Base-by-base conservation (phyloP, 371 early-diverging fungal species). In the Saksenaea vasiformis region DNA sequence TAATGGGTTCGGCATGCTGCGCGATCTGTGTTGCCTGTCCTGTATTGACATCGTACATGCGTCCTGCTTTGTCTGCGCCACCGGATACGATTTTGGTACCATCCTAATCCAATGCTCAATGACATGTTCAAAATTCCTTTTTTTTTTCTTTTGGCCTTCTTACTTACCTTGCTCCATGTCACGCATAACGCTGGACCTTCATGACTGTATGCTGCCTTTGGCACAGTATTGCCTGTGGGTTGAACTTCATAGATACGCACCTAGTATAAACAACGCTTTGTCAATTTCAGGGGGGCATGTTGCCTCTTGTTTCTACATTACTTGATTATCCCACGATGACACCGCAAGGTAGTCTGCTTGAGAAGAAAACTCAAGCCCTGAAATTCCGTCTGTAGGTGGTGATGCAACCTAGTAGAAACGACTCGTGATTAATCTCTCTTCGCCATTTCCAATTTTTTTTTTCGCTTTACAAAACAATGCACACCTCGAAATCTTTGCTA, bases 201-300 rank as follows among this genome's bases (percentile, higher is more conserved):
- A 68, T 97, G 98, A 17, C 79, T 70, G 61, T 92, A 95, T 22
- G 86, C 72, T 0, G 94, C 88, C 69, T 93, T 92, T 5, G 93
- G 91, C 10, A 85, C 69, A 0, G 95, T 87, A 39, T 80, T 74
- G 59, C 86, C 92, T 64, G 83, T 88, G 7, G 84, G 74, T 53
- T 91, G 89, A 26, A 96, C 87, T 74, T 96, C 94, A 77, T 93
- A 97, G 55, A 96, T 88, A 62, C 96, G 82, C 31, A 95, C 95
- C 95, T 96, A 77, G n/a, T n/a, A 47, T 19, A 22, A 47, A 19
- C 3, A 7, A 5, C 24, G n/a, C 3, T 9, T n/a, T 22, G 22
- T 47, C 22, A 47, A 47, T 47, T 4, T 22, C 51, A 10, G 11
- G 22, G 11, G 4, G 5, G 10, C 10, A 22, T 47, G n/a, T n/a